Conservation (phyloP, 306 rosid species). For the Corylus americana region DNA sequence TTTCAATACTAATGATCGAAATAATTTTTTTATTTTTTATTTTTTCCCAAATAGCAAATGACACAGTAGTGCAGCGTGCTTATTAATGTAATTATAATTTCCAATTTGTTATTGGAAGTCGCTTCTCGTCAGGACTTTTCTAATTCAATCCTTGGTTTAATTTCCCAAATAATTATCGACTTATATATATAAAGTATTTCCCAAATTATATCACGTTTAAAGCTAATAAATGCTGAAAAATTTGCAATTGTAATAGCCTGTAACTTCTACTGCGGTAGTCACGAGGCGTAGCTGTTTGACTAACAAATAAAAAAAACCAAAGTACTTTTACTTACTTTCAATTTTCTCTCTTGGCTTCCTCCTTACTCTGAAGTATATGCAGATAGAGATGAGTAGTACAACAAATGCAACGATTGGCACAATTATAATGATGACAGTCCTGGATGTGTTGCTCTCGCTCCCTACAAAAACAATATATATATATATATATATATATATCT, state of each 20-base stretch:
- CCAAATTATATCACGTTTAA: too few relatives aligned
- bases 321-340: slow-evolving; percentile 20
- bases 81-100: too few relatives aligned
- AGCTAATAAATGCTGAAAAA: too few relatives aligned
- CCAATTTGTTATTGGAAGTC: background rate
- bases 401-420: slow-evolving; percentile 23
- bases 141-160: too few relatives aligned
- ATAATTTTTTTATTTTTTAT: too few relatives aligned
- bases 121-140: background rate
- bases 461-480: slow-evolving; percentile 38
- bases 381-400: slow-evolving; percentile 17
- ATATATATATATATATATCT: background rate
- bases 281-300: background rate
- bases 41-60: too few relatives aligned
- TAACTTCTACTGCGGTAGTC: background rate
- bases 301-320: slow-evolving; percentile 10
- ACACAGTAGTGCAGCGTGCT: too few relatives aligned
- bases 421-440: slow-evolving; percentile 14
- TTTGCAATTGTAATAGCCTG: slow-evolving; percentile 8
- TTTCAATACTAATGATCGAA: background rate
- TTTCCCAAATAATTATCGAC: too few relatives aligned
- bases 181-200: background rate
- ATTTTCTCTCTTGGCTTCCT: slow-evolving; percentile 1
- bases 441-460: slow-evolving; percentile 15
- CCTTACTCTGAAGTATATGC: slow-evolving; percentile 13